phyloP scores from a whole-genome alignment of 345 rosid genomes.

The Ceriops decandra region DNA sequence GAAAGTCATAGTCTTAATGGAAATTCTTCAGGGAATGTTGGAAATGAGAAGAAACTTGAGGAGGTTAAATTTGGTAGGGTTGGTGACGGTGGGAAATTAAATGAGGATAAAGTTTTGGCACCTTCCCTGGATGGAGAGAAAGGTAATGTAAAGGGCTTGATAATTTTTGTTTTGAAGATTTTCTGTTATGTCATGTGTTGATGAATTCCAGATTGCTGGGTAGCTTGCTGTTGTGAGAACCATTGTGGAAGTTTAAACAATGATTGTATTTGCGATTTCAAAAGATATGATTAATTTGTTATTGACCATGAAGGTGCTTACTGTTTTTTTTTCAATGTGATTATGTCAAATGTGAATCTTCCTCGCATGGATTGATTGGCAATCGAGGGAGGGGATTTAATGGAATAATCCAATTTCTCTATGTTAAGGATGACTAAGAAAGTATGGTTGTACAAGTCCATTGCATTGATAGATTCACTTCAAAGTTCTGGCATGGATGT shows the following conservation, averaged over 20 bases:
- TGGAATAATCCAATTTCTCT: neutral
- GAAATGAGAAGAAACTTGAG: conserved; percentile 26
- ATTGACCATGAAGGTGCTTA: neutral
- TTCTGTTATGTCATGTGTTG: neutral
- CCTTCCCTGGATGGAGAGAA: conserved; percentile 40
- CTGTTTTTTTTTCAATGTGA: neutral
- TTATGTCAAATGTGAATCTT: conserved; percentile 12
- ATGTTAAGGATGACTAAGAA: neutral
- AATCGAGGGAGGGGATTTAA: neutral
- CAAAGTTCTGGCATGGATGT: too few species aligned
- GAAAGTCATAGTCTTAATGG: conserved; percentile 34
- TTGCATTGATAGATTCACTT: neutral
- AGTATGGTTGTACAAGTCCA: neutral
- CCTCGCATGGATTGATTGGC: neutral
- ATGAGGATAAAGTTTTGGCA: conserved; percentile 33
- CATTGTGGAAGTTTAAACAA: too few species aligned
- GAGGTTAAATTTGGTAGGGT: conserved; percentile 32
- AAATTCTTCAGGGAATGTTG: conserved; percentile 29
- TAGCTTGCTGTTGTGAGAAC: neutral
- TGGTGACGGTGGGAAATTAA: neutral
- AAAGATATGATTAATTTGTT: too few species aligned
- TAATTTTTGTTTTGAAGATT: neutral
- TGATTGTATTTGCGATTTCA: too few species aligned
- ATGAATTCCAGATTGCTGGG: neutral
- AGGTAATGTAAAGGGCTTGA: conserved; percentile 36